Percentiles rank a stretch among this genome's conserved stretches.
These are phyloP conservation scores for Leishmania tropica DNA, from an alignment of 208 protist genomes.

Conservation along the genomic window DNA sequence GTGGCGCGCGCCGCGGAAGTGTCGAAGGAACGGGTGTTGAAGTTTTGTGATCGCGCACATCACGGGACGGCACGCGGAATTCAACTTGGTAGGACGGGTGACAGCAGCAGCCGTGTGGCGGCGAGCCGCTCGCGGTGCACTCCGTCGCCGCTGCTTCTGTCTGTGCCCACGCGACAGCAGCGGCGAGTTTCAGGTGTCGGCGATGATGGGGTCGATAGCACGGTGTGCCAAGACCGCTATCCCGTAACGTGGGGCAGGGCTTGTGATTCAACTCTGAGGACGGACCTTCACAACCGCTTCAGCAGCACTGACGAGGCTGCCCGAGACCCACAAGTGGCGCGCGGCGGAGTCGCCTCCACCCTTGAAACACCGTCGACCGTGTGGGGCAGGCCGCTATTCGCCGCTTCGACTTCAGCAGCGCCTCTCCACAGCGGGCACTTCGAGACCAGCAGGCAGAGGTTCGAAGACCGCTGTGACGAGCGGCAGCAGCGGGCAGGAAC, in stretches of 20 bases:
- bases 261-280: background rate
- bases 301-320: background rate
- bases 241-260: background rate
- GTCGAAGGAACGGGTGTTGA: slow-evolving; percentile 23
- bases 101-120: background rate
- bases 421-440: background rate
- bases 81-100: background rate
- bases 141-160: background rate
- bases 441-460: background rate
- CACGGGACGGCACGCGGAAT: background rate
- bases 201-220: background rate
- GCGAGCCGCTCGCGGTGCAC: background rate
- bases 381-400: background rate
- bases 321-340: background rate
- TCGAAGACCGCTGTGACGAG: background rate
- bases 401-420: background rate
- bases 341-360: background rate
- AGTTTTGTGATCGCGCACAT: slow-evolving; percentile 17
- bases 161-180: background rate
- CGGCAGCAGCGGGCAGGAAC: background rate
- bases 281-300: background rate
- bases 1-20: slow-evolving; percentile 29
- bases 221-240: background rate
- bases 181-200: background rate
- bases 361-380: background rate